Evolutionary conservation across 176 grass and related monocot genomes (phyloP), one percentile per base, ranked within the genome.

Genomic region (Neostapfia colusana): DNA sequence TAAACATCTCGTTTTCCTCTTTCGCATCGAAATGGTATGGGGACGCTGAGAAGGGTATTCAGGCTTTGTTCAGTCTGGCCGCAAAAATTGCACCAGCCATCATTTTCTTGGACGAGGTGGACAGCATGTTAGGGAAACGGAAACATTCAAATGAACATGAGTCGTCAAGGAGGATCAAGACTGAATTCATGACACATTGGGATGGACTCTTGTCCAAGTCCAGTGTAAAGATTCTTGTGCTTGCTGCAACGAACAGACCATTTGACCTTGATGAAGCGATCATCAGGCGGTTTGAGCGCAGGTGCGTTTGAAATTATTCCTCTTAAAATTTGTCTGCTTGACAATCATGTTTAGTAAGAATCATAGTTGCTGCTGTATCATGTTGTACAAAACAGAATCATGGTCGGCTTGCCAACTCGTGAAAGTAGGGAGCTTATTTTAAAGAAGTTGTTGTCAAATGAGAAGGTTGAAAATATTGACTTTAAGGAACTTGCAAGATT

Each of bases 231-330:
- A 87, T 93, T 78, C 78, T 93, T 75, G 90, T 93, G 49, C 90
- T 93, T 45, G 87, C 78, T n/a, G 87, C 87, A 3, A 93, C 90
- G 64, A 93, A 93, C 25, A 83, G 90, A 11, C 90, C 87, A 3
- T 93, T 93, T 64, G 90, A 89, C 77, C 90, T 93, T n/a, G 90
- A 93, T 62, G 87, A 93, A 61, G 90, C 90, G 2, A 90, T 93
- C 65, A 89, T 93, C 40, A 87, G 90, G 59, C 79, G 90, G 48
- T 93, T 93, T 16, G 87, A 89, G 69, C 87, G 82, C 46, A 89
- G 90, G 87, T 93, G 40, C 25, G 74, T 89, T 69, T 36, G 60
- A 76, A 76, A 63, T 76, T 23, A 17, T 48, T 45, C 1, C 15
- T 68, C 8, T 35, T 60, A 58, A 35, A 46, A 8, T 14, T n/a